phyloP scores from a whole-genome alignment of 306 rosid genomes.

The Sicyos baderoa region DNA sequence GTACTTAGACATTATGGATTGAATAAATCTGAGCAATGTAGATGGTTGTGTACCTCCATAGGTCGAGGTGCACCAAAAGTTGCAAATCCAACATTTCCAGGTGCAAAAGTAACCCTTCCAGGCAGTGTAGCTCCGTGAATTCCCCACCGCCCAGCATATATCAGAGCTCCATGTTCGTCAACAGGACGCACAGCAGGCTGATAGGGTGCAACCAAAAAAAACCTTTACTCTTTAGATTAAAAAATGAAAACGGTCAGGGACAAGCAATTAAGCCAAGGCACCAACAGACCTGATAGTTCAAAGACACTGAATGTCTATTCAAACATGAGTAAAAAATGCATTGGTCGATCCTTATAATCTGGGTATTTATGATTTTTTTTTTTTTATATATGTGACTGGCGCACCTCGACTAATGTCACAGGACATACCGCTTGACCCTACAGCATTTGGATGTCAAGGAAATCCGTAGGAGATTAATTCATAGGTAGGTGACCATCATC shows the following conservation, averaged over 20 bases:
- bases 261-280: neutral
- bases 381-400: too few species aligned
- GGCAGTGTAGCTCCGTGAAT: constrained; percentile 79
- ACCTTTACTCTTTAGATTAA: neutral
- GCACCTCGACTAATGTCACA: too few species aligned
- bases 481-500: too few species aligned
- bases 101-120: constrained; percentile 91
- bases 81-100: constrained; percentile 76
- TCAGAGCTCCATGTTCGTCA: constrained; percentile 88
- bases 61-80: constrained; percentile 95
- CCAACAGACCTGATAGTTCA: constrained; percentile 1
- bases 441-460: too few species aligned
- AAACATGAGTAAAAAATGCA: neutral
- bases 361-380: too few species aligned
- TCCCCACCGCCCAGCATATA: constrained; percentile 94
- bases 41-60: constrained; percentile 49
- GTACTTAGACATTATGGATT: constrained; percentile 3
- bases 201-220: constrained; percentile 9
- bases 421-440: too few species aligned
- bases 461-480: too few species aligned
- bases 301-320: neutral
- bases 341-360: neutral
- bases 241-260: neutral
- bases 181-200: constrained; percentile 72
- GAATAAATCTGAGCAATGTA: constrained; percentile 17